These are phyloP conservation scores for Citrus cavaleriei DNA, from an alignment of 345 rosid genomes.

Conservation along the genomic window DNA sequence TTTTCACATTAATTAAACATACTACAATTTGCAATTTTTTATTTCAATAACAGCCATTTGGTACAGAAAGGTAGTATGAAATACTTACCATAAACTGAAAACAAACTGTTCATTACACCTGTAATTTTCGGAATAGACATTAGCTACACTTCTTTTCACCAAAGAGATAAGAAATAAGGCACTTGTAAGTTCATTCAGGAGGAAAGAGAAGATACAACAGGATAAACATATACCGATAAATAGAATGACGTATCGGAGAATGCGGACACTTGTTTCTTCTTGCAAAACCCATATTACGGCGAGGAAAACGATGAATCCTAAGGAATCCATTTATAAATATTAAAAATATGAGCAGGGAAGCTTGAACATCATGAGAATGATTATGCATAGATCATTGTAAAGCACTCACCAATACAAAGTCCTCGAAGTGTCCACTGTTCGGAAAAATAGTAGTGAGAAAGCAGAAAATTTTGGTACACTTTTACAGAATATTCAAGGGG, in stretches of 20 bases:
- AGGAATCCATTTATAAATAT: background rate
- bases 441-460: conserved; percentile 8
- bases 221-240: conserved; percentile 66
- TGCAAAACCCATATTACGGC: conserved; percentile 84
- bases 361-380: background rate
- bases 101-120: conserved; percentile 98
- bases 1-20: background rate
- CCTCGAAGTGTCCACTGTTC: conserved; percentile 96
- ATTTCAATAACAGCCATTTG: background rate
- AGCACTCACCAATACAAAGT: conserved; percentile 76
- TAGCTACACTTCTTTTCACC: conserved; percentile 8
- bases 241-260: conserved; percentile 89
- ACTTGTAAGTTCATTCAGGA: background rate
- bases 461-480: conserved; percentile 3
- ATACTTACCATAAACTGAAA: conserved; percentile 83
- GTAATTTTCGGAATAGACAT: conserved; percentile 27
- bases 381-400: background rate
- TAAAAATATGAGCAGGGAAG: conserved; percentile 1
- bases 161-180: conserved; percentile 2
- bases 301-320: conserved; percentile 88
- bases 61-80: background rate
- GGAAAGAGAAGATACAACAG: background rate
- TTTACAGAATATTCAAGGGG: conserved; percentile 2
- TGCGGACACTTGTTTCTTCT: conserved; percentile 67
- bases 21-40: background rate